Percentiles rank a stretch among this genome's conserved stretches.
These are phyloP conservation scores for Capsella bursapastoris DNA, from an alignment of 345 rosid species.

Conservation along the genomic window DNA sequence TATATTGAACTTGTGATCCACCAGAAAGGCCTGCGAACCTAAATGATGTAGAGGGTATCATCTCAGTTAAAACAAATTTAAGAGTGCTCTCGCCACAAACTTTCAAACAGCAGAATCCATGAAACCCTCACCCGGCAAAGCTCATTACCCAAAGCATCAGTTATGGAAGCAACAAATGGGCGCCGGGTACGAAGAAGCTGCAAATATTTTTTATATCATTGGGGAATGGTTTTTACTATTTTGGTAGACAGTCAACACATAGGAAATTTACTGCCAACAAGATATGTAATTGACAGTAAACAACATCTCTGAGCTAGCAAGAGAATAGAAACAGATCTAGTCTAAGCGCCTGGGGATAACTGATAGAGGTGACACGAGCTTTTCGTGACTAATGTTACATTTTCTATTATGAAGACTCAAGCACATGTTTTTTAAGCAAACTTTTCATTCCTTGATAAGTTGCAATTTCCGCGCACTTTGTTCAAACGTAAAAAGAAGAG, in stretches of 20 bases:
- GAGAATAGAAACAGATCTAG: neutral
- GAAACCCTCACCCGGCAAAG: constrained; percentile 71
- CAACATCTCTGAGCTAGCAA: constrained; percentile 9
- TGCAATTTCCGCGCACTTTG: neutral
- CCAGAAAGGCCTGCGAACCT: constrained; percentile 98
- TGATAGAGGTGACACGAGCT: constrained; percentile 1
- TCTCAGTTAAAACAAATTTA: constrained; percentile 39
- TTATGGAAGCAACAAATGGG: constrained; percentile 82
- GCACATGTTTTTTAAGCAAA: neutral
- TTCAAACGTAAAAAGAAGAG: constrained; percentile 3
- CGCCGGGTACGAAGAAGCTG: constrained; percentile 89
- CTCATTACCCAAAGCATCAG: constrained; percentile 76
- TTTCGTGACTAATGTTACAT: constrained; percentile 1
- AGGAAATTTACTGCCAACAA: constrained; percentile 1
- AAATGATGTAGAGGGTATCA: constrained; percentile 38
- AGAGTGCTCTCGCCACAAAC: constrained; percentile 22
- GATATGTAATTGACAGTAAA: neutral
- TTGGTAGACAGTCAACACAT: neutral
- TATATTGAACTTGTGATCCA: constrained; percentile 96
- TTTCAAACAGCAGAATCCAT: constrained; percentile 20
- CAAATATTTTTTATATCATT: constrained; percentile 23
- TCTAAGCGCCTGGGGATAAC: neutral
- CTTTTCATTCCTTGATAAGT: constrained; percentile 1
- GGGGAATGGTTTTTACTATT: constrained; percentile 15
- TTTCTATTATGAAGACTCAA: neutral